Percentiles rank a stretch among this genome's conserved stretches.
Evolutionary conservation across 164 flowering plant genomes (phyloP).

Genomic region (Macadamia integrifolia): DNA sequence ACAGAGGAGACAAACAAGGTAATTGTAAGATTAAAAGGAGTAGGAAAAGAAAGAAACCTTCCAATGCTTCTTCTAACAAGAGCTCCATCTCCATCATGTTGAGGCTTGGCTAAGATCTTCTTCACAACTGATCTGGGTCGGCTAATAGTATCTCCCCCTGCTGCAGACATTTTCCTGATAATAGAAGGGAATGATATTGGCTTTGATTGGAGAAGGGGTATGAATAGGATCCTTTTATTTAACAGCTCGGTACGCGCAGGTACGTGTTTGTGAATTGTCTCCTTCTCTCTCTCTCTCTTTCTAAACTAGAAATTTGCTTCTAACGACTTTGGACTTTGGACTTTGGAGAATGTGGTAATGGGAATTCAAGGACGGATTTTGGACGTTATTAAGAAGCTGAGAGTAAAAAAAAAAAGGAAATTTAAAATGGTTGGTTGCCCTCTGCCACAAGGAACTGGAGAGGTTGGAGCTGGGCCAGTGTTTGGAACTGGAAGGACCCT

Average conservation of each 20-base stretch:
- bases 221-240: conserved; percentile 5
- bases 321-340: too few relatives aligned
- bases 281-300: too few relatives aligned
- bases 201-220: background rate
- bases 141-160: conserved; percentile 11
- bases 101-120: conserved; percentile 47
- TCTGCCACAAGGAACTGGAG: too few relatives aligned
- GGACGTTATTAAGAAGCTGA: too few relatives aligned
- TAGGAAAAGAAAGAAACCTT: conserved; percentile 31
- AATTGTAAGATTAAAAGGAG: background rate
- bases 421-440: too few relatives aligned
- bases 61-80: conserved; percentile 68
- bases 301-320: too few relatives aligned
- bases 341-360: too few relatives aligned
- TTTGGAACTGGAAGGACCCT: too few relatives aligned
- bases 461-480: too few relatives aligned
- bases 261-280: too few relatives aligned
- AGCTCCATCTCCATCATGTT: conserved; percentile 68
- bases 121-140: conserved; percentile 47
- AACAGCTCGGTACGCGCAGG: background rate
- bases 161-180: conserved; percentile 36
- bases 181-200: background rate
- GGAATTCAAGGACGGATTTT: too few relatives aligned
- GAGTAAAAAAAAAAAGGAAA: too few relatives aligned
- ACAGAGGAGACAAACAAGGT: background rate